Evolutionary conservation across 441 rosid species (phyloP).

Genomic region (Adansonia gregorii): DNA sequence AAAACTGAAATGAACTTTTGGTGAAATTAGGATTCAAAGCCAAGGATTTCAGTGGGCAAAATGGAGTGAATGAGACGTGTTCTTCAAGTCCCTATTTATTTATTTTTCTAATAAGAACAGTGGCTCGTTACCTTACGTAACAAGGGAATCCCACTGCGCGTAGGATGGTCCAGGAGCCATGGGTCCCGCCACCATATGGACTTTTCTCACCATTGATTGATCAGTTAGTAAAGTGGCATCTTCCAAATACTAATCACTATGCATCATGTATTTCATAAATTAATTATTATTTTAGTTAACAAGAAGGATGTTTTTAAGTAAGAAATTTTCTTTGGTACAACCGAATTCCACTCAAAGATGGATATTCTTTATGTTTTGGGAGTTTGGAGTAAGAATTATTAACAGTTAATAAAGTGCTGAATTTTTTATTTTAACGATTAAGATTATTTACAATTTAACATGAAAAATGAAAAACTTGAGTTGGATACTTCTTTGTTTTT

Average conservation of each 20-base stretch:
- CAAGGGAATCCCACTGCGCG: slow-evolving; percentile 38
- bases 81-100: not conserved
- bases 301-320: no score
- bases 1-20: not conserved
- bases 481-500: not conserved
- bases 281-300: no score
- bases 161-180: slow-evolving; percentile 34
- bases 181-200: slow-evolving; percentile 20
- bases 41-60: not conserved
- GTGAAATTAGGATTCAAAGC: not conserved
- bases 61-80: slow-evolving; percentile 25
- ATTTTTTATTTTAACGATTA: no score
- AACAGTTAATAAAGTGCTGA: no score
- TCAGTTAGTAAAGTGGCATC: not conserved
- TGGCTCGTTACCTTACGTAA: slow-evolving; percentile 20
- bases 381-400: no score
- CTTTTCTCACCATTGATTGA: not conserved
- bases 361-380: no score
- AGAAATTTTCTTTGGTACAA: no score
- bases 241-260: not conserved
- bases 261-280: no score
- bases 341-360: no score
- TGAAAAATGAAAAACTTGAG: no score
- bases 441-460: no score
- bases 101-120: not conserved